Base-by-base conservation (phyloP, 768 basidiomycete genomes). In the Termitomyces sp. region DNA sequence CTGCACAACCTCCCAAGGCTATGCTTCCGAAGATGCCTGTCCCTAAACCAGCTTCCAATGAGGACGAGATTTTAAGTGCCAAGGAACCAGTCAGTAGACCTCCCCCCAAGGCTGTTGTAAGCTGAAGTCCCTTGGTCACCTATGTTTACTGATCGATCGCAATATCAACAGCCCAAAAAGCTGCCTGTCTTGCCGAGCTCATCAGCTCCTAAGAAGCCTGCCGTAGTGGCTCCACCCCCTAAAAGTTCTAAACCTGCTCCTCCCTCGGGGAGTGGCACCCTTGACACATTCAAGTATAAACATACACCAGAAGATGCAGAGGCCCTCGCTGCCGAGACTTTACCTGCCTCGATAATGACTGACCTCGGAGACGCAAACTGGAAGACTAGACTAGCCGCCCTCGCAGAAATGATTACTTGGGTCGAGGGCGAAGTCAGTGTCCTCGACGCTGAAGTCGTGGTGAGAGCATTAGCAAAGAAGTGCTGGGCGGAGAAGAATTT, bases 401-500 rank as follows among this genome's bases (percentile, higher is more conserved):
- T 95, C 24, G 96, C 97, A 58, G 91, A 91, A 70, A 83, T 98
- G 86, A 79, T 82, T 1, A 74, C 78, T 5, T 98, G 97, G 96
- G 75, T 94, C 5, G 88, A 94, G 61, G 82, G 79, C 0, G 80
- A 82, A 33, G 81, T 86, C 13, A 80, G 83, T 38, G 78, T 80
- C 0, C 75, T 92, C 1, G 96, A 99, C 65, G 87, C 90, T 13
- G 97, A 99, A 73, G 86, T 99, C 5, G 68, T 99, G 40, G 85
- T 98, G 20, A 83, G 96, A 28, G 88, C 91, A 65, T 75, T 98
- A 61, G 88, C 85, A 4, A 98, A 96, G 80, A 94, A 92, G 65
- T 94, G 96, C 2, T 98, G 94, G 95, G 84, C 81, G n/a, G 97
- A 99, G 77, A 98, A 97, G 80, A 99, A 98, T 69, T 99, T 99